Evolutionary conservation across 2,329 filamentous ascomycete species (phyloP).

Genomic region (Diaporthe vaccinii): DNA sequence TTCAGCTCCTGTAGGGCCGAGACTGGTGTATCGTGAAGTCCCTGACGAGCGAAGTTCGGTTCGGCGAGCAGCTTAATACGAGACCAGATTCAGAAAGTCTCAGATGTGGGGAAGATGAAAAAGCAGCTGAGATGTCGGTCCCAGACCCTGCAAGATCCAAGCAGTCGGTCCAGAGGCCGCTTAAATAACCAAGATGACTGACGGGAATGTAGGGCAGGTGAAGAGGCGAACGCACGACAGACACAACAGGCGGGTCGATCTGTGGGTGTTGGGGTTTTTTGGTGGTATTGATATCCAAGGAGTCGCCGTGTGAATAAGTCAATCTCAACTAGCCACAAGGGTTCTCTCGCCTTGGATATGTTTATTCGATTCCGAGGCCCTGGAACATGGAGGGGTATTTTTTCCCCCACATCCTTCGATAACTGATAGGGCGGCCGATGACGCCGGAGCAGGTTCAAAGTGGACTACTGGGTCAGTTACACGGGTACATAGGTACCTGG

Average conservation of each 20-base stretch:
- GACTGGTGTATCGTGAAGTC: slow-evolving; percentile 12
- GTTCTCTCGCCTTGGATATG: slow-evolving; percentile 11
- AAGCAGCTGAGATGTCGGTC: slow-evolving; percentile 10
- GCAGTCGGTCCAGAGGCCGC: not conserved
- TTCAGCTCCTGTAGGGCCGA: slow-evolving; percentile 2
- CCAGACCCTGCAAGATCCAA: not conserved
- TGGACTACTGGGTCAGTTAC: not conserved
- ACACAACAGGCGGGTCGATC: not conserved
- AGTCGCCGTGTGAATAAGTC: not conserved
- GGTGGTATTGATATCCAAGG: not conserved
- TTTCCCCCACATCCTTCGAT: slow-evolving; percentile 11
- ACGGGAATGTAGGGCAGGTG: not conserved
- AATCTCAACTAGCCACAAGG: not conserved
- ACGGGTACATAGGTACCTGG: not conserved
- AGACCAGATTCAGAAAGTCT: slow-evolving; percentile 5
- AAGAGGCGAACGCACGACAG: not conserved
- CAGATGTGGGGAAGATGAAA: not conserved
- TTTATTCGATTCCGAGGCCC: slow-evolving; percentile 2
- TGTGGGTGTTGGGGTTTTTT: not conserved
- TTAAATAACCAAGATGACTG: not conserved
- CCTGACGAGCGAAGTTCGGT: not conserved
- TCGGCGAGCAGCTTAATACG: not conserved
- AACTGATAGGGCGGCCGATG: slow-evolving; percentile 24
- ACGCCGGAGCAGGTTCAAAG: not conserved
- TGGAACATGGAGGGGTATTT: slow-evolving; percentile 32